phyloP scores from a whole-genome alignment of 352 stramenopile genomes.

The Blastocystis sp. region DNA sequence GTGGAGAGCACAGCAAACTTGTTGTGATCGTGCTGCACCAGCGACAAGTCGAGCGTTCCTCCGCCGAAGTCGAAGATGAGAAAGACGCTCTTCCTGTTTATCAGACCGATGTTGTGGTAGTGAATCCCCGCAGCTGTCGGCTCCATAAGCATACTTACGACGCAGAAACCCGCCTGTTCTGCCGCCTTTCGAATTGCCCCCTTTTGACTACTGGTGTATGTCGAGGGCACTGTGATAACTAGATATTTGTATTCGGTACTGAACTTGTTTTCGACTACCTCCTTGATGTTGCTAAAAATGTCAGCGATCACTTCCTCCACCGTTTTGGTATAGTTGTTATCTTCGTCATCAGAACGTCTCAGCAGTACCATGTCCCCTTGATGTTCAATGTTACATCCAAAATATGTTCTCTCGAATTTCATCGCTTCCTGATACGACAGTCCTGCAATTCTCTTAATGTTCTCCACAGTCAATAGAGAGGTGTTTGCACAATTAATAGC shows the following conservation, averaged over 20 bases:
- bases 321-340: neutral
- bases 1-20: slow-evolving; percentile 70
- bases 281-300: neutral
- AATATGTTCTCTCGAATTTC: neutral
- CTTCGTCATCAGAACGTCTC: too few species aligned
- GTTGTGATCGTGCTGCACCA: neutral
- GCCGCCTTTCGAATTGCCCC: neutral
- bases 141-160: neutral
- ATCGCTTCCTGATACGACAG: neutral
- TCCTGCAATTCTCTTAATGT: neutral
- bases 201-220: neutral
- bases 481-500: neutral
- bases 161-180: neutral
- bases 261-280: neutral
- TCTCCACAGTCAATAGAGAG: neutral
- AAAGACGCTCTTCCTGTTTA: neutral
- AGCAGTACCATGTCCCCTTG: too few species aligned
- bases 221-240: neutral
- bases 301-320: neutral
- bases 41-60: slow-evolving; percentile 71
- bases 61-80: slow-evolving; percentile 70
- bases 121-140: slow-evolving; percentile 4
- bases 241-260: neutral
- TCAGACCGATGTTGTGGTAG: neutral
- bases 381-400: neutral